Evolutionary conservation across 306 rosid species (phyloP).

Genomic region (Fagus sylvatica): DNA sequence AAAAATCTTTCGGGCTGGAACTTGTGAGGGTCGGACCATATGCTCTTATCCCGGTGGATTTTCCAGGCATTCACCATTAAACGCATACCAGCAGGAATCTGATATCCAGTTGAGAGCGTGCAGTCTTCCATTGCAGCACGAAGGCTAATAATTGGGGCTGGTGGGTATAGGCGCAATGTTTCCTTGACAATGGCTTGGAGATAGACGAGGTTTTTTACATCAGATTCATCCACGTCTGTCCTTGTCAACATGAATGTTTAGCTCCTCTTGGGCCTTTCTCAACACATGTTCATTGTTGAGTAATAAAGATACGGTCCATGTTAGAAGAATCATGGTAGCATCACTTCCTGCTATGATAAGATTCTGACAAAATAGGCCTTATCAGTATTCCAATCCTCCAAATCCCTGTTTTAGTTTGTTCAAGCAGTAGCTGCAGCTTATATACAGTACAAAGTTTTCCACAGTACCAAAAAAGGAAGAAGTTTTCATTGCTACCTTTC

Average conservation of each 20-base stretch:
- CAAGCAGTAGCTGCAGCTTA: no score
- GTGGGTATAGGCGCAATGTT: conserved; percentile 17
- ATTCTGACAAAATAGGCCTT: not conserved
- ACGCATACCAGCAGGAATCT: not conserved
- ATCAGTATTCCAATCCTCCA: not conserved
- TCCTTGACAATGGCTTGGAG: conserved; percentile 30
- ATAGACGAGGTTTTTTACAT: conserved; percentile 12
- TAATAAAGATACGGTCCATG: not conserved
- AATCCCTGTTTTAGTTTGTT: no score
- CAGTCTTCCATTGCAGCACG: conserved; percentile 19
- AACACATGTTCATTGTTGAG: not conserved
- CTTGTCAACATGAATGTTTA: conserved; percentile 20
- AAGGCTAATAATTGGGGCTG: not conserved
- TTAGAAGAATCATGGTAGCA: not conserved
- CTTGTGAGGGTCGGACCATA: conserved; percentile 14
- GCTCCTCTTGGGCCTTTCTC: conserved; percentile 14
- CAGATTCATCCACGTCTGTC: conserved; percentile 11
- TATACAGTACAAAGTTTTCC: not conserved
- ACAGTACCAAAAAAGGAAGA: not conserved
- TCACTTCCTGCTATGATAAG: not conserved
- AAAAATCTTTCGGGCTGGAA: conserved; percentile 15
- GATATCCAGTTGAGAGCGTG: conserved; percentile 13
- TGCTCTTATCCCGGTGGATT: conserved; percentile 4
- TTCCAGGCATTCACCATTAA: conserved; percentile 25
- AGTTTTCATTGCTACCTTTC: not conserved